phyloP scores from a whole-genome alignment of 139 green algal species.

The Gonium pectorale region DNA sequence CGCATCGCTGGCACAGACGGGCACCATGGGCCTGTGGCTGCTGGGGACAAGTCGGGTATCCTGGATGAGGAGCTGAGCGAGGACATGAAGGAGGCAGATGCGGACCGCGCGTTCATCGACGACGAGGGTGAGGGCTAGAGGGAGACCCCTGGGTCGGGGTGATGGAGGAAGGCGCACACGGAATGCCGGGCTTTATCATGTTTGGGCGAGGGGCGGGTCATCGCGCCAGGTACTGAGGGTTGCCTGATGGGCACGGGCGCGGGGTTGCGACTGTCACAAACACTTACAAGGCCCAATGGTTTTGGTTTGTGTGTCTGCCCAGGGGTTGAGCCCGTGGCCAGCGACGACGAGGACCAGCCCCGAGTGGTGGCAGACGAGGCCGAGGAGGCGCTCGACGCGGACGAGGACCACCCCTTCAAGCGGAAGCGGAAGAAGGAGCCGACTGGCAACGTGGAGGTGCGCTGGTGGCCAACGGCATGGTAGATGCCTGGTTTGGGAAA shows the following conservation, averaged over 20 bases:
- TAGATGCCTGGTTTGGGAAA: neutral
- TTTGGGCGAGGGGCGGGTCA: too few relatives aligned
- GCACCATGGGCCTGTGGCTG: neutral
- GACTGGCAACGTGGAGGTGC: conserved; percentile 48
- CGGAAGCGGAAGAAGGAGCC: conserved; percentile 48
- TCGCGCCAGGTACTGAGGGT: too few relatives aligned
- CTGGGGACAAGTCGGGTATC: neutral
- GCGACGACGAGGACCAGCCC: neutral
- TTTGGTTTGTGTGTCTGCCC: neutral
- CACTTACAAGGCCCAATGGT: too few relatives aligned
- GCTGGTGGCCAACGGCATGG: neutral
- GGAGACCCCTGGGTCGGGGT: too few relatives aligned
- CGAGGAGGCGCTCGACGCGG: conserved; percentile 42
- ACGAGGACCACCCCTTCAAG: conserved; percentile 45
- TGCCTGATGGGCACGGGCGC: neutral
- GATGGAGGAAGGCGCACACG: too few relatives aligned
- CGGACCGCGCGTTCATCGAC: conserved; percentile 29
- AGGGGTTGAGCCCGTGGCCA: conserved; percentile 27
- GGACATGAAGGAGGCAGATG: conserved; percentile 35
- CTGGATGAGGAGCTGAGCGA: conserved; percentile 25
- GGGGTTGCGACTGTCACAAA: too few relatives aligned
- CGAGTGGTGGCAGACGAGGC: conserved; percentile 31
- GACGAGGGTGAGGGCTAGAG: conserved; percentile 43
- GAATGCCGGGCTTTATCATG: too few relatives aligned
- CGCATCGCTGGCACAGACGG: conserved; percentile 10